These are phyloP conservation scores for Phycomyces blakesleeanus DNA, from an alignment of 192 early-diverging fungal genomes.

Conservation along the genomic window DNA sequence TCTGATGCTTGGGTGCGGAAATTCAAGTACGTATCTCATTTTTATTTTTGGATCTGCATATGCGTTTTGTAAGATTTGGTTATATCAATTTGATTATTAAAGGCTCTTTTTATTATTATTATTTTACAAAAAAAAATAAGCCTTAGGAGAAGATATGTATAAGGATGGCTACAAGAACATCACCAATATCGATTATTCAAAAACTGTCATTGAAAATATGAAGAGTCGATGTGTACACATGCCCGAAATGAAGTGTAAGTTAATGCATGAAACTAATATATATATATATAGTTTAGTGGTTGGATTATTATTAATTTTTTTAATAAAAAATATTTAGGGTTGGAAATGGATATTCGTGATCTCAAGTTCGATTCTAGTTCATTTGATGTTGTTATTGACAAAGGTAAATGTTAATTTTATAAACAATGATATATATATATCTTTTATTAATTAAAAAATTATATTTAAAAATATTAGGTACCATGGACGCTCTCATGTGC, in stretches of 20 bases:
- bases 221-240: slow-evolving; percentile 41
- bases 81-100: too few species aligned
- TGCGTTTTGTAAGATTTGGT: too few species aligned
- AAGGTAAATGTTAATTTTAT: slow-evolving; percentile 47
- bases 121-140: slow-evolving; percentile 26
- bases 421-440: slow-evolving; percentile 3
- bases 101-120: too few species aligned
- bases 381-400: slow-evolving; percentile 81
- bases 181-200: slow-evolving; percentile 79
- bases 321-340: too few species aligned
- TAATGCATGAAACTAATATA: background rate
- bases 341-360: slow-evolving; percentile 75
- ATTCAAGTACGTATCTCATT: slow-evolving; percentile 53
- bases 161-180: slow-evolving; percentile 69
- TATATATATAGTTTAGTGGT: slow-evolving; percentile 29
- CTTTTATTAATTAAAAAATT: background rate
- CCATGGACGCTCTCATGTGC: slow-evolving; percentile 88
- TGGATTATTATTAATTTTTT: too few species aligned
- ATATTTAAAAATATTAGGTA: slow-evolving; percentile 35
- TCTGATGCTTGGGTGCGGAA: slow-evolving; percentile 87
- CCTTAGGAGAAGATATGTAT: slow-evolving; percentile 76
- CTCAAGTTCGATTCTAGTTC: slow-evolving; percentile 57
- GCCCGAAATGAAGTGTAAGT: slow-evolving; percentile 55
- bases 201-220: slow-evolving; percentile 79
- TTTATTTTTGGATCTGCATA: too few species aligned